Evolutionary conservation across 495 filamentous ascomycete genomes (phyloP).

Genomic region (Aspergillus nanangensis): DNA sequence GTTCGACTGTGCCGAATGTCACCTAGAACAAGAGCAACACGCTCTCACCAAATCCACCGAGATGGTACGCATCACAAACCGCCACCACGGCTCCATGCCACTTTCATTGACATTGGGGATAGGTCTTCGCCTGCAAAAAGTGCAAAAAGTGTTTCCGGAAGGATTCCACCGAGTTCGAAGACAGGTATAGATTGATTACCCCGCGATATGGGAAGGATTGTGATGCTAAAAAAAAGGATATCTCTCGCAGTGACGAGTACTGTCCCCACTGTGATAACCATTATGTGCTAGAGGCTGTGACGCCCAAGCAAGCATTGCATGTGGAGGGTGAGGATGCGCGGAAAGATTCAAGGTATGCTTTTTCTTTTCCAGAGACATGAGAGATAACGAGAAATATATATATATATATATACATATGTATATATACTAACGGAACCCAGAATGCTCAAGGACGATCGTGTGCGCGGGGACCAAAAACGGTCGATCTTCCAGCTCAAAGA

Average conservation of each 20-base stretch:
- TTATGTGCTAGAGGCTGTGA: conserved; percentile 84
- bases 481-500: conserved; percentile 72
- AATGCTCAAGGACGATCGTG: conserved; percentile 91
- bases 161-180: conserved; percentile 85
- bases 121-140: conserved; percentile 92
- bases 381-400: too few species aligned
- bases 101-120: background rate
- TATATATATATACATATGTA: background rate
- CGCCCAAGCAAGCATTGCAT: conserved; percentile 71
- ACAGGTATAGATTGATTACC: conserved; percentile 56
- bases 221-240: too few species aligned
- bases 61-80: conserved; percentile 53
- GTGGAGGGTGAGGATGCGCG: conserved; percentile 89
- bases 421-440: conserved; percentile 27
- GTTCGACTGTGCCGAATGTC: conserved; percentile 98
- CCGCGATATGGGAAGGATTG: too few species aligned
- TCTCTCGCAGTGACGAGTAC: conserved; percentile 82
- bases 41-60: conserved; percentile 70
- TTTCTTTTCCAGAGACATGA: background rate
- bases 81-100: conserved; percentile 1
- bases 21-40: conserved; percentile 75
- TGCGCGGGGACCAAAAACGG: conserved; percentile 54
- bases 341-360: conserved; percentile 58
- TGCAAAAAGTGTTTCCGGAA: conserved; percentile 98
- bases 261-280: conserved; percentile 99